Evolutionary conservation across 306 rosid species (phyloP), one percentile per base, ranked within the genome.

Genomic region (Rosa persica): DNA sequence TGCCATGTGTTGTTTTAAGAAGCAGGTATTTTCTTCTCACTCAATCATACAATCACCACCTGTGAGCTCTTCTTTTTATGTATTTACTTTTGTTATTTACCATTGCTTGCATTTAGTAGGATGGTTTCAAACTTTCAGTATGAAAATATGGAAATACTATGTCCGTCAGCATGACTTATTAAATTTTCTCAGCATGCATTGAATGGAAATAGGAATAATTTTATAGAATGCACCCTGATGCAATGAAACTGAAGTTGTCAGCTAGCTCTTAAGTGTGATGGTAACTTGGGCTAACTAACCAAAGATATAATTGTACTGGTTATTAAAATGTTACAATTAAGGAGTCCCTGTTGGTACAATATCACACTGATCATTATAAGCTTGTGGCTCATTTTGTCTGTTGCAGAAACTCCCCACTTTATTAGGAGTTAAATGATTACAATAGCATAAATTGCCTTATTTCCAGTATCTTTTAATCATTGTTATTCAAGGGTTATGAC

Each of bases 1-100:
- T 92, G 96, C 97, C 97, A 12, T 89, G 98, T 61, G 82, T 89
- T 80, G 93, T 93, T 79, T 61, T 92, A 76, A 88, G 98, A 67
- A 95, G 98, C 89, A 91, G 98, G 98, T 93, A 62, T 86, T 40
- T 78, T 83, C 75, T 79, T 55, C 25, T 54, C 55, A 67, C 34
- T 77, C 23, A 42, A 40, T 68, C 17, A 16, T 23, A 62, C 30
- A 75, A 67, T 67, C 25, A 23, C 44, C 54, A 23, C 30, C 15
- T 57, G 34, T 20, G 58, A 17, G n/a, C 58, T 57, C 64, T 1
- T 57, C 4, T n/a, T 2, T 57, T n/a, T 57, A n/a, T 61, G 5
- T 25, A 27, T 61, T 61, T 19, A 20, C 23, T 20, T 57, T 22
- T n/a, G 12, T 57, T 57, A 4, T 20, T 6, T 57, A 22, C 62